Base-by-base conservation (phyloP, 768 basidiomycete genomes). In the Porpolomopsis calyptriformis region DNA sequence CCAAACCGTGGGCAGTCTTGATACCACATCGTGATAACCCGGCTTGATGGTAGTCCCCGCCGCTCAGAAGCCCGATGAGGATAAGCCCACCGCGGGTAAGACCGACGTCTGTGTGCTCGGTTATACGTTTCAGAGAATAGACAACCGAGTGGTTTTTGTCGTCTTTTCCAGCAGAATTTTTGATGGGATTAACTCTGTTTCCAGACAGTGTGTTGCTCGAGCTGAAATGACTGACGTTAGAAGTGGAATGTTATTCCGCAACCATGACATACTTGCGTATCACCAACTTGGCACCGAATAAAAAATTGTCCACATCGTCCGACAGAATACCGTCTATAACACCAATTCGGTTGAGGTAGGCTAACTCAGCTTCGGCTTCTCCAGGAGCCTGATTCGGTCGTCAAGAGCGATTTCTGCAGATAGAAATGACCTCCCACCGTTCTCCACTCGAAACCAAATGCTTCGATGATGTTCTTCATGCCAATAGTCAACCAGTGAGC, bases 331-430 rank as follows among this genome's bases (percentile, higher is more conserved):
- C 88, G 57, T 97, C 93, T 46, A 97, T 85, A 43, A 85, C 61
- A 2, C 89, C 89, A 35, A 81, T 75, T 3, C 74, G 69, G 54
- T 90, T 92, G 44, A 97, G 69, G 51, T 86, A 82, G 0, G 92
- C 92, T 2, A 97, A 70, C 57, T 94, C 92, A 0, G 92, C 92
- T 61, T 97, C 93, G 0, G 93, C 93, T 63, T 96, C 93, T 14
- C 89, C 91, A 4, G 92, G 92, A 12, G 90, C 92, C 81, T 81
- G 41, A 52, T 48, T 57, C 51, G 60, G 57, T 49, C 57, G 53
- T 63, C 60, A 4, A 60, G 51, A 20, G 49, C 54, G n/a, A 59
- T 35, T 59, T 50, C 29, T 57, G 53, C 12, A 55, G 51, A 49
- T 12, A 38, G 27, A 11, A 31, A 38, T 19, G 11, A 19, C 8